phyloP scores from a whole-genome alignment of 2,329 filamentous ascomycete genomes.

The Penicillium sp. region DNA sequence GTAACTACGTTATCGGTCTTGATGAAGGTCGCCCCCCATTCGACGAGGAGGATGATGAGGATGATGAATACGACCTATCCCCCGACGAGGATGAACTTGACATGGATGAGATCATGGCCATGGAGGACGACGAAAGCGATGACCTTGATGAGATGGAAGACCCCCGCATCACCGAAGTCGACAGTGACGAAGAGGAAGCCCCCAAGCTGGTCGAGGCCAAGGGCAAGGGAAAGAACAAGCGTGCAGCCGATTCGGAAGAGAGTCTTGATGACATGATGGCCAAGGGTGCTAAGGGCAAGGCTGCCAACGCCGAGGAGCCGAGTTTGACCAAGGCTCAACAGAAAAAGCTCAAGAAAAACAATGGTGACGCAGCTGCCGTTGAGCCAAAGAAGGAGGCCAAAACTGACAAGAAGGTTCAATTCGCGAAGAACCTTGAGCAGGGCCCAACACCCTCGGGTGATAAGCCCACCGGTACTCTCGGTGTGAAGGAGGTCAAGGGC shows the following conservation, averaged over 20 bases:
- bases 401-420: constrained; percentile 92
- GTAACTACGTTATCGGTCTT: constrained; percentile 82
- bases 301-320: constrained; percentile 49
- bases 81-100: constrained; percentile 73
- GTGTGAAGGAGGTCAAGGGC: constrained; percentile 75
- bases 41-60: constrained; percentile 56
- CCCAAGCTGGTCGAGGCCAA: constrained; percentile 46
- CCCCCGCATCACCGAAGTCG: constrained; percentile 77
- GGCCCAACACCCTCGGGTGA: constrained; percentile 69
- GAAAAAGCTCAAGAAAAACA: constrained; percentile 99
- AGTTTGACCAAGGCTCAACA: constrained; percentile 93
- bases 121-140: constrained; percentile 60
- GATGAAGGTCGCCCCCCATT: constrained; percentile 45
- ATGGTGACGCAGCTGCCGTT: constrained; percentile 69
- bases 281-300: constrained; percentile 57
- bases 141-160: constrained; percentile 72
- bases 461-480: constrained; percentile 54
- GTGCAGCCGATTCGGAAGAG: constrained; percentile 69
- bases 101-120: constrained; percentile 46
- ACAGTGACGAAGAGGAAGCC: constrained; percentile 67
- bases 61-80: constrained; percentile 73
- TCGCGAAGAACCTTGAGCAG: constrained; percentile 97
- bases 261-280: constrained; percentile 76
- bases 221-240: constrained; percentile 82
- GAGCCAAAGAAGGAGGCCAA: constrained; percentile 55